Conservation (phyloP, 2,329 filamentous ascomycete species). For the Penicillium glabrum region DNA sequence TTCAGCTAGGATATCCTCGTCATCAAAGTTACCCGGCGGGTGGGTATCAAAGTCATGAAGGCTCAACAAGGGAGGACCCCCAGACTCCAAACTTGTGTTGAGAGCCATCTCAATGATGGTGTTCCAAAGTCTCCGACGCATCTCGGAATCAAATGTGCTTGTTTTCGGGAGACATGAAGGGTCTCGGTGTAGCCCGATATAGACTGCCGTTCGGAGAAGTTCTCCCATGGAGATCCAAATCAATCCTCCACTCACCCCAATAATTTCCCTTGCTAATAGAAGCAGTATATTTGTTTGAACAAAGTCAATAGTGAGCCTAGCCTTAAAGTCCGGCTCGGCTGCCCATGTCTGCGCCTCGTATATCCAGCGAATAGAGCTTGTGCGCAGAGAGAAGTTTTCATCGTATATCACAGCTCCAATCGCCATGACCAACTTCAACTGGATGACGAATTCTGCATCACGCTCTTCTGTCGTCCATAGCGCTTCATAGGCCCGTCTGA, state of each 20-base stretch:
- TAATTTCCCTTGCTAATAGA: conserved; percentile 37
- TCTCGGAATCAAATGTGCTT: conserved; percentile 20
- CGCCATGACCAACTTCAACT: conserved; percentile 59
- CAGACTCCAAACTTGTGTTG: conserved; percentile 37
- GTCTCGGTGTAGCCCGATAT: conserved; percentile 44
- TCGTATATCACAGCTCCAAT: conserved; percentile 56
- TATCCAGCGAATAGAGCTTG: conserved; percentile 54
- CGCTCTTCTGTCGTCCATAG: conserved; percentile 43
- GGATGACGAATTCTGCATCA: conserved; percentile 51
- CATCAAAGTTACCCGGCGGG: conserved; percentile 41
- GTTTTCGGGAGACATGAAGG: conserved; percentile 31
- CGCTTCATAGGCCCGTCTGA: conserved; percentile 55
- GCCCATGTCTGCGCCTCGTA: conserved; percentile 59
- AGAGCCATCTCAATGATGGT: conserved; percentile 38
- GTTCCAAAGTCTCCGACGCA: conserved; percentile 32
- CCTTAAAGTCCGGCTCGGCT: conserved; percentile 55
- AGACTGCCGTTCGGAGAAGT: conserved; percentile 39
- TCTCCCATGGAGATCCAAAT: conserved; percentile 41
- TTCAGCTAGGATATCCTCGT: conserved; percentile 36
- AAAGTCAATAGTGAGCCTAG: conserved; percentile 50
- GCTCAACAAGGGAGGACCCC: conserved; percentile 36
- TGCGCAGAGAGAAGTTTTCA: conserved; percentile 51
- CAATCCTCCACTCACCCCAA: conserved; percentile 35
- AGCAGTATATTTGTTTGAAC: conserved; percentile 49
- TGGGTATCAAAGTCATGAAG: conserved; percentile 38